Conservation (phyloP, 108 stramenopile genomes). For the Discostella pseudostelligera region DNA sequence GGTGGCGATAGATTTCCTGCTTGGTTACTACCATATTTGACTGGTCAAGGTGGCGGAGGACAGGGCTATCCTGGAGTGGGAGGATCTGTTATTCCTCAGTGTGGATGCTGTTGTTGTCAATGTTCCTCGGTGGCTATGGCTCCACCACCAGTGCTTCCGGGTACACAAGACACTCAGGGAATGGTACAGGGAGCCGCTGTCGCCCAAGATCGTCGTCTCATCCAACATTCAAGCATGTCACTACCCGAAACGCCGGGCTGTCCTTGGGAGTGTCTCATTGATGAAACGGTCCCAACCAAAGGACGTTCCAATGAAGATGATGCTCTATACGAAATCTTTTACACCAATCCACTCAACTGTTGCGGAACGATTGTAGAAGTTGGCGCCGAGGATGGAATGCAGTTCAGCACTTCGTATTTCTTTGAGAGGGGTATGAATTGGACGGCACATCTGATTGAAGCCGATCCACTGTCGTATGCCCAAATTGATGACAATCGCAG, state of each 20-base stretch:
- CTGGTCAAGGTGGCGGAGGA: too few relatives aligned
- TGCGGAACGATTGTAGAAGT: constrained; percentile 53
- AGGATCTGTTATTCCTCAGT: constrained; percentile 7
- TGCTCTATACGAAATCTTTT: constrained; percentile 54
- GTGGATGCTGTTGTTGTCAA: constrained; percentile 17
- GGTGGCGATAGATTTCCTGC: too few relatives aligned
- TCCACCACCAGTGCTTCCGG: neutral
- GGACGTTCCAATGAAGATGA: constrained; percentile 54
- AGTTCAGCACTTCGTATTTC: constrained; percentile 31
- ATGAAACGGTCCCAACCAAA: constrained; percentile 36
- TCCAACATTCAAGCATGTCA: neutral
- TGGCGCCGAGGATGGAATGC: constrained; percentile 46
- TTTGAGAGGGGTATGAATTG: constrained; percentile 55
- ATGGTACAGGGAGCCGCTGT: neutral
- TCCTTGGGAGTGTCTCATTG: constrained; percentile 35
- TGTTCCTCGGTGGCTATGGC: constrained; percentile 4
- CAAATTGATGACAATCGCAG: constrained; percentile 31
- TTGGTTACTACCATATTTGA: too few relatives aligned
- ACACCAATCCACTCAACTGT: constrained; percentile 54
- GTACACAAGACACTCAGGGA: neutral
- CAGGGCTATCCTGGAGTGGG: neutral
- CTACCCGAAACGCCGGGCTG: neutral
- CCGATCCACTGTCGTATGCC: constrained; percentile 39
- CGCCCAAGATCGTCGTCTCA: neutral
- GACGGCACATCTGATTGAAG: constrained; percentile 47